These are phyloP conservation scores for Trichoderma erinaceum DNA, from an alignment of 495 filamentous ascomycete genomes.

Conservation along the genomic window DNA sequence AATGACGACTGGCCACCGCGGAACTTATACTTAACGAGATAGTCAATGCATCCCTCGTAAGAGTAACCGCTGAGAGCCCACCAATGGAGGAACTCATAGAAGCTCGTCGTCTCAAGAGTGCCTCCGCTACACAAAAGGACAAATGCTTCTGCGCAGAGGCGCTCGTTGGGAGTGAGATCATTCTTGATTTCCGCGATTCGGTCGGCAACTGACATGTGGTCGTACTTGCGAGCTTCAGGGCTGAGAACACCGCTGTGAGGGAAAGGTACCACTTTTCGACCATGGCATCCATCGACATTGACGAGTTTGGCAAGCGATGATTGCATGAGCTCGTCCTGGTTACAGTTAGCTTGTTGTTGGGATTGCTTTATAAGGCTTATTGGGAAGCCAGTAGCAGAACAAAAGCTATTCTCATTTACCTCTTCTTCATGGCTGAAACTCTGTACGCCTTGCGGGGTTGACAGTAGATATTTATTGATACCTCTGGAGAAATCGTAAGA, in stretches of 20 bases:
- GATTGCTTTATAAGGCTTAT: not conserved
- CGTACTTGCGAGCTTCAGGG: constrained; percentile 1
- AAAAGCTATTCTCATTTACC: not conserved
- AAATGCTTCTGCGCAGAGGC: not conserved
- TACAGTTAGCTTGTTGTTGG: not conserved
- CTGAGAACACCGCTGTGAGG: constrained; percentile 5
- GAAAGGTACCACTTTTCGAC: not conserved
- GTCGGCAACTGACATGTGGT: constrained; percentile 6
- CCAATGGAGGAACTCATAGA: constrained; percentile 9
- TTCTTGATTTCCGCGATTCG: not conserved
- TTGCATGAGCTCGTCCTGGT: not conserved
- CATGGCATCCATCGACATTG: constrained; percentile 2
- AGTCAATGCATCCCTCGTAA: constrained; percentile 8
- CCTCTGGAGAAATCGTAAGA: constrained; percentile 10
- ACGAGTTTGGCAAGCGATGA: constrained; percentile 6
- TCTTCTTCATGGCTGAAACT: constrained; percentile 6
- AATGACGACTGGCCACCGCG: constrained; percentile 6
- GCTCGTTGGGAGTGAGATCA: constrained; percentile 7
- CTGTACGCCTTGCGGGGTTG: not conserved
- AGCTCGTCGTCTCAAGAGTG: constrained; percentile 7
- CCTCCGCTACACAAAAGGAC: constrained; percentile 2
- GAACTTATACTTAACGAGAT: constrained; percentile 6
- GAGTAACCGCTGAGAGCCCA: constrained; percentile 6
- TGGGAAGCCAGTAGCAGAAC: not conserved
- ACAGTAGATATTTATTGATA: not conserved